Conservation (phyloP, 129 eudicot species). For the Saposhnikovia divaricata region DNA sequence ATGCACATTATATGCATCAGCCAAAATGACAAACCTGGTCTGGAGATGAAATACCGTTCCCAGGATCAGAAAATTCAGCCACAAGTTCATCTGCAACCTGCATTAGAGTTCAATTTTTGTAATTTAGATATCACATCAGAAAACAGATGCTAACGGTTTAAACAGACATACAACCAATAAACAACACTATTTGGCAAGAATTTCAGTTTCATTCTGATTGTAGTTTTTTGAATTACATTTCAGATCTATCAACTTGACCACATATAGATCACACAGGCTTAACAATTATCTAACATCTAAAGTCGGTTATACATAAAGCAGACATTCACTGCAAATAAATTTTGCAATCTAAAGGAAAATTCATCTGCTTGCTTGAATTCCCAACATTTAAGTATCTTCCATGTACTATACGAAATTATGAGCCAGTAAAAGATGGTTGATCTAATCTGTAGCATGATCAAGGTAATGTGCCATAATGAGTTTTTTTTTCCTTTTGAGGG, state of each 20-base stretch:
- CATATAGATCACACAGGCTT: neutral
- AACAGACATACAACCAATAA: neutral
- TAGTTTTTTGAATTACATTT: neutral
- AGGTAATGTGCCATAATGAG: neutral
- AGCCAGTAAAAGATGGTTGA: neutral
- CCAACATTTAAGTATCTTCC: neutral
- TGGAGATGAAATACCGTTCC: constrained; percentile 34
- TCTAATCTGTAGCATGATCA: neutral
- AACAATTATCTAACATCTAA: neutral
- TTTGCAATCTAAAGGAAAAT: neutral
- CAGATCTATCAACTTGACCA: neutral
- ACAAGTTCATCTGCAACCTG: constrained; percentile 94
- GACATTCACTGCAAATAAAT: neutral
- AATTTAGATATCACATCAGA: neutral
- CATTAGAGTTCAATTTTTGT: neutral
- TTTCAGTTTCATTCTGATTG: neutral
- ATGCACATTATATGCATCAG: neutral
- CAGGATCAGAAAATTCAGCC: constrained; percentile 59
- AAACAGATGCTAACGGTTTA: neutral
- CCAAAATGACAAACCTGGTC: constrained; percentile 29
- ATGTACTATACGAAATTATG: neutral
- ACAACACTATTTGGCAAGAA: neutral
- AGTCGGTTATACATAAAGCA: neutral
- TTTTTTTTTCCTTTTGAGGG: too few relatives aligned
- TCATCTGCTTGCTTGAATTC: neutral